These are phyloP conservation scores for Leptographium procerum DNA, from an alignment of 2,329 filamentous ascomycete species.

Conservation along the genomic window DNA sequence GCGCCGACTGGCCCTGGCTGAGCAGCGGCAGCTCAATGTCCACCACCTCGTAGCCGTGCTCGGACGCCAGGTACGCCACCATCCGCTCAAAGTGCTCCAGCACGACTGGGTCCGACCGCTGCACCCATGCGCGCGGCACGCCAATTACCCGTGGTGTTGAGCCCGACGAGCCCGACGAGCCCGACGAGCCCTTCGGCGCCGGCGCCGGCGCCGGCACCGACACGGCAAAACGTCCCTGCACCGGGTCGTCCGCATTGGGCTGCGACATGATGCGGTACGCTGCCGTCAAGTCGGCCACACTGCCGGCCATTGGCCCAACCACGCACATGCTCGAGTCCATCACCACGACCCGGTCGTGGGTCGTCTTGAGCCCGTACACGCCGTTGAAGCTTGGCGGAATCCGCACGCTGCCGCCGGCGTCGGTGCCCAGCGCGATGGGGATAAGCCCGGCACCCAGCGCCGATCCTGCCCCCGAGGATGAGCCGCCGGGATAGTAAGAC, in stretches of 20 bases:
- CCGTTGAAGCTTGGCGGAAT: constrained; percentile 68
- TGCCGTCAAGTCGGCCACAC: constrained; percentile 64
- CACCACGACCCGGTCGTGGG: constrained; percentile 56
- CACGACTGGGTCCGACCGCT: constrained; percentile 54
- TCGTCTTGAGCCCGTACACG: constrained; percentile 70
- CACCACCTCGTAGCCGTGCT: constrained; percentile 35
- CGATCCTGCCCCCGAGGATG: constrained; percentile 66
- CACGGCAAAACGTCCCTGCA: constrained; percentile 52
- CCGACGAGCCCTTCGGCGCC: constrained; percentile 17
- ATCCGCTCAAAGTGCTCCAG: constrained; percentile 48
- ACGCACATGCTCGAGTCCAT: constrained; percentile 48
- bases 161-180: not conserved
- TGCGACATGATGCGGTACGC: constrained; percentile 73
- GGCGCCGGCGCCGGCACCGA: constrained; percentile 26
- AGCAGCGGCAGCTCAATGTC: constrained; percentile 56
- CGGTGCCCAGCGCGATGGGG: constrained; percentile 64
- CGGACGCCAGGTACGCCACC: constrained; percentile 43
- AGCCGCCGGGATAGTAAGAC: constrained; percentile 69
- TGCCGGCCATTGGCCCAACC: constrained; percentile 64
- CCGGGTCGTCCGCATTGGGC: constrained; percentile 52
- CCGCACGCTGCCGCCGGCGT: constrained; percentile 63
- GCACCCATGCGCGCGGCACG: constrained; percentile 57
- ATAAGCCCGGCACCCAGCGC: constrained; percentile 58
- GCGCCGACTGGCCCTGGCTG: constrained; percentile 63
- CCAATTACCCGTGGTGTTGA: constrained; percentile 50